Percentiles rank a stretch among this genome's conserved stretches.
These are phyloP conservation scores for Penicillium daleae DNA, from an alignment of 495 filamentous ascomycete genomes.

Conservation along the genomic window DNA sequence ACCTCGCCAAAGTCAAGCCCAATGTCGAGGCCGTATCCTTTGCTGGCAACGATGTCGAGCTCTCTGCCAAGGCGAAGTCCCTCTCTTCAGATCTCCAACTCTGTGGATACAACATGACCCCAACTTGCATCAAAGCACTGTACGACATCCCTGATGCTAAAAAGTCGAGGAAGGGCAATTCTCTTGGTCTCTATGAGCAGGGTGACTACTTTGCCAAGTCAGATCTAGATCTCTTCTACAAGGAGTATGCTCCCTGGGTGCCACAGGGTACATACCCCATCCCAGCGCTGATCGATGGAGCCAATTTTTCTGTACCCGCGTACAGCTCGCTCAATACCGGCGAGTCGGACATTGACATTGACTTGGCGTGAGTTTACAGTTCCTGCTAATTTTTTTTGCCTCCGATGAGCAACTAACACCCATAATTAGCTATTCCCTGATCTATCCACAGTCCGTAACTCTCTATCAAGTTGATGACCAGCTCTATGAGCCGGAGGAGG, in stretches of 20 bases:
- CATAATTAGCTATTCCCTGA: conserved; percentile 34
- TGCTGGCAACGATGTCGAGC: background rate
- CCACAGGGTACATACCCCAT: conserved; percentile 49
- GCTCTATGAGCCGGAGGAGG: conserved; percentile 40
- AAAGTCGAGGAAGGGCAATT: conserved; percentile 45
- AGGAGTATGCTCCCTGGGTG: conserved; percentile 45
- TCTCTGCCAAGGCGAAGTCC: conserved; percentile 24
- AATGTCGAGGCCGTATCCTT: conserved; percentile 6
- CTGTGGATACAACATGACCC: conserved; percentile 54
- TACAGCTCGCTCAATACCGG: conserved; percentile 34
- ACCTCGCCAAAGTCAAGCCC: conserved; percentile 22
- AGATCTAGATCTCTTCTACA: conserved; percentile 62
- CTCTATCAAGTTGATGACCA: conserved; percentile 61
- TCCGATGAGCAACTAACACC: background rate
- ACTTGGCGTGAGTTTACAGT: conserved; percentile 38
- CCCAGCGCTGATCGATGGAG: conserved; percentile 48
- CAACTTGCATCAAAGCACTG: conserved; percentile 57
- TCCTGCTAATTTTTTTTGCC: background rate
- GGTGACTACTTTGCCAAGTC: conserved; percentile 53
- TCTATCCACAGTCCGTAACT: conserved; percentile 60
- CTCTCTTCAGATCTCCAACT: conserved; percentile 27
- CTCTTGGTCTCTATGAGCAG: conserved; percentile 58
- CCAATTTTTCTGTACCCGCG: conserved; percentile 36
- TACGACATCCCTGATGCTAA: conserved; percentile 52
- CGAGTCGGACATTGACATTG: conserved; percentile 54